Evolutionary conservation across 2,329 filamentous ascomycete species (phyloP).

Genomic region (Calonectria honghensis): DNA sequence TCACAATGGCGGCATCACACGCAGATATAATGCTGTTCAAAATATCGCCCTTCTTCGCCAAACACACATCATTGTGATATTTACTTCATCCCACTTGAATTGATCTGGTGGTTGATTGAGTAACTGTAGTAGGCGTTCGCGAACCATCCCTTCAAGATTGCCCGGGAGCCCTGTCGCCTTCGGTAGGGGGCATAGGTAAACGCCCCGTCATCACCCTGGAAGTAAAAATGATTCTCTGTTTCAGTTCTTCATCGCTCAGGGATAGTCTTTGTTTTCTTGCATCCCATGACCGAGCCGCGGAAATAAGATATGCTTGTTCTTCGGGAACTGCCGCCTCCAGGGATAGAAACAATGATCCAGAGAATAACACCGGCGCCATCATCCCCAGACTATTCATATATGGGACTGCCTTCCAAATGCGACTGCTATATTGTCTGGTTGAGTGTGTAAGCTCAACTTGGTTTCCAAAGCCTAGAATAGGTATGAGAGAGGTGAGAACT

Average conservation of each 20-base stretch:
- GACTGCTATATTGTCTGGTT: neutral
- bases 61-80: too few species aligned
- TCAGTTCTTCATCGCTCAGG: slow-evolving; percentile 1
- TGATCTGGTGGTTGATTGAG: too few species aligned
- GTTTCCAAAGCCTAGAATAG: slow-evolving; percentile 1
- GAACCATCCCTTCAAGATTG: neutral
- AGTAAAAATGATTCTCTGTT: neutral
- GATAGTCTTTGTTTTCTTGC: neutral
- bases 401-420: neutral
- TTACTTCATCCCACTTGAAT: too few species aligned
- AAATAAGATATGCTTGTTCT: slow-evolving; percentile 6
- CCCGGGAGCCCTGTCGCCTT: too few species aligned
- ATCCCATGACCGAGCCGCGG: slow-evolving; percentile 1
- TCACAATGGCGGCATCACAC: too few species aligned
- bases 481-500: neutral
- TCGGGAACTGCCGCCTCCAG: neutral
- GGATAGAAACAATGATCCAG: neutral
- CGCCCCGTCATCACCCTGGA: slow-evolving; percentile 13
- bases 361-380: neutral
- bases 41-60: too few species aligned
- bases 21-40: too few species aligned
- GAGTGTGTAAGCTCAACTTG: neutral
- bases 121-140: too few species aligned
- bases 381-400: slow-evolving; percentile 3
- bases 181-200: neutral